Evolutionary conservation across 208 protist species (phyloP), one percentile per base, ranked within the genome.

Genomic region (Leishmania tropica): DNA sequence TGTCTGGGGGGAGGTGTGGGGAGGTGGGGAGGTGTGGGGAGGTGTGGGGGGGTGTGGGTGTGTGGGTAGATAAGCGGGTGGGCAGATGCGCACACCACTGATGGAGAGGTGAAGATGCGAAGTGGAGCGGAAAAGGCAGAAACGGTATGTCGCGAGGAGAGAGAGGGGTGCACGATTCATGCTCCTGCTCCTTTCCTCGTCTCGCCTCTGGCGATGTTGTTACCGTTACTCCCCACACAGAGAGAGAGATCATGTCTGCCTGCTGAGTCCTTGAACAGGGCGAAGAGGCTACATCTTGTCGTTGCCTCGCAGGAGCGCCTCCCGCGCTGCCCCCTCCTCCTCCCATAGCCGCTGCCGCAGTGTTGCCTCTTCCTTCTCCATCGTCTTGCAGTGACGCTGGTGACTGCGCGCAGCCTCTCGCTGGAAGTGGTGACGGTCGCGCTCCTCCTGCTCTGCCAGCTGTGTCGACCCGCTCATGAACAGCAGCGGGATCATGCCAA

Each of bases 401-500:
- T 82, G 86, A 40, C 82, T 92, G 47, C 85, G 80, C 72, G 60
- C 73, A 21, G 76, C 88, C 76, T 88, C 88, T 74, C 83, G 67
- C 53, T n/a, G 78, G 37, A 92, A 84, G 47, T 60, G 47, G 35
- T 80, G 42, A 21, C 71, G 80, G 42, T 85, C 81, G 45, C 80
- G 77, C 65, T 88, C 85, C 75, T 83, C 80, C 53, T 79, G 64
- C 42, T 79, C 81, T 76, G 81, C 83, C 78, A 48, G 37, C 83
- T 85, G 87, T 62, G 76, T 58, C n/a, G 76, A 79, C 70, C 74
- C 37, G 21, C 84, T 58, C 80, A 96, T 60, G 76, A 96, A 92
- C 15, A 97, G 81, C 64, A 98, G 76, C 37, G 95, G 94, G 1
- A 81, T 72, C 93, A 97, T 97, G 56, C 95, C 95, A 28, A 94